Evolutionary conservation across 2,329 filamentous ascomycete species (phyloP).

Genomic region (Tolypocladium guangdongense): DNA sequence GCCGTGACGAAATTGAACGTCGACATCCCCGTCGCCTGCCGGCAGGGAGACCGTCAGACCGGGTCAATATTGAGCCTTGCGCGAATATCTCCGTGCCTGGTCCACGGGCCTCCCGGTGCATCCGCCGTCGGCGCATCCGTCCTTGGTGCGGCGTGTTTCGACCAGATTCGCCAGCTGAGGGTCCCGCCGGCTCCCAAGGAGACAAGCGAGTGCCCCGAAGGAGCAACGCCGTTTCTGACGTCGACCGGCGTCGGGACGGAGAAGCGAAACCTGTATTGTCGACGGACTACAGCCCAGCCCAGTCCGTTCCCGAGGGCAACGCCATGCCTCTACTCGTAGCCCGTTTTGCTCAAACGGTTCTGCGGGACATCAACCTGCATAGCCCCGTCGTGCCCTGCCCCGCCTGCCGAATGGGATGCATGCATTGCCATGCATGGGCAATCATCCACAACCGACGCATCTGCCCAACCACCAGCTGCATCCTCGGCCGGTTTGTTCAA

Average conservation of each 20-base stretch:
- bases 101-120: background rate
- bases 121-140: background rate
- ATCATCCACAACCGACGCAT: background rate
- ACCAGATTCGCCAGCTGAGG: no score
- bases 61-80: background rate
- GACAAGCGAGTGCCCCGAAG: background rate
- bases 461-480: background rate
- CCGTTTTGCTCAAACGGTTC: background rate
- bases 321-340: background rate
- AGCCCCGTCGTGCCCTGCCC: background rate
- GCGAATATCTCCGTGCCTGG: no score
- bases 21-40: background rate
- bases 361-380: background rate
- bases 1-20: background rate
- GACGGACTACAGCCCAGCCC: background rate
- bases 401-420: background rate
- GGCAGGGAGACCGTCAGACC: background rate
- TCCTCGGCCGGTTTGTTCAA: background rate
- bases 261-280: background rate
- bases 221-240: background rate
- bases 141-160: background rate
- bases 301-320: background rate
- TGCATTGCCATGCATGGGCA: background rate
- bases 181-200: background rate
- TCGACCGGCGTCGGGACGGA: background rate